Evolutionary conservation across 1,139 yeast species (phyloP).

Genomic region (Saccharomyces hybrid): DNA sequence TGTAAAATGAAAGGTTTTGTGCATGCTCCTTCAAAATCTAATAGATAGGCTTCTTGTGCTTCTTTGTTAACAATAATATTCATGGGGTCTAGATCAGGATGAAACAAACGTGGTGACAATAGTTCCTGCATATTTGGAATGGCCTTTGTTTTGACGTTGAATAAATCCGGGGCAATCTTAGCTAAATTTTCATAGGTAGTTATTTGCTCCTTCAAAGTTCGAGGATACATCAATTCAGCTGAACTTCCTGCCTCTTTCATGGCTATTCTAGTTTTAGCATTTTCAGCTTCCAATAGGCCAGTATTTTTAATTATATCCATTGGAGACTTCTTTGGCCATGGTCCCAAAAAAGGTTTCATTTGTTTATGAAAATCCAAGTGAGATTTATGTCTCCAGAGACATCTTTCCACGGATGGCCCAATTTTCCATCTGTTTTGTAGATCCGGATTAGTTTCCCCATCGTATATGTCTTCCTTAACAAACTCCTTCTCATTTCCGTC

Average conservation of each 20-base stretch:
- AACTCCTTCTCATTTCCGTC: slow-evolving; percentile 35
- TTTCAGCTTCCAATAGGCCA: slow-evolving; percentile 61
- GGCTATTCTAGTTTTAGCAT: slow-evolving; percentile 47
- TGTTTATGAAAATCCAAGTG: slow-evolving; percentile 40
- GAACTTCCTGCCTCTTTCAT: slow-evolving; percentile 49
- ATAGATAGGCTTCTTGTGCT: slow-evolving; percentile 38
- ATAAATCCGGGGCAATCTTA: slow-evolving; percentile 46
- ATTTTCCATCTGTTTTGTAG: slow-evolving; percentile 72
- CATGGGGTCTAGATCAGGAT: slow-evolving; percentile 87
- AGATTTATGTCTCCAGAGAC: slow-evolving; percentile 61
- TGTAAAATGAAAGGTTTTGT: slow-evolving; percentile 76
- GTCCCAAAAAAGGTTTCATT: slow-evolving; percentile 45
- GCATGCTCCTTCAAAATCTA: slow-evolving; percentile 75
- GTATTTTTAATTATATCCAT: slow-evolving; percentile 53
- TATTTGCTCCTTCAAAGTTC: slow-evolving; percentile 42
- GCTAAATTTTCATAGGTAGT: slow-evolving; percentile 52
- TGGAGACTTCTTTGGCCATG: slow-evolving; percentile 59
- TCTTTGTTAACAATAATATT: slow-evolving; percentile 54
- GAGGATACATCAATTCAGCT: slow-evolving; percentile 35
- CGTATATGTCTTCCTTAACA: slow-evolving; percentile 46
- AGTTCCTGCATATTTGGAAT: slow-evolving; percentile 54
- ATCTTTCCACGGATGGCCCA: slow-evolving; percentile 81
- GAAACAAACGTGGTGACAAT: slow-evolving; percentile 62
- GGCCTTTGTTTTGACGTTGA: slow-evolving; percentile 43
- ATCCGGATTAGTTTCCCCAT: slow-evolving; percentile 49